Base-by-base conservation (phyloP, 495 filamentous ascomycete genomes). In the Umbilicaria muhlenbergii region DNA sequence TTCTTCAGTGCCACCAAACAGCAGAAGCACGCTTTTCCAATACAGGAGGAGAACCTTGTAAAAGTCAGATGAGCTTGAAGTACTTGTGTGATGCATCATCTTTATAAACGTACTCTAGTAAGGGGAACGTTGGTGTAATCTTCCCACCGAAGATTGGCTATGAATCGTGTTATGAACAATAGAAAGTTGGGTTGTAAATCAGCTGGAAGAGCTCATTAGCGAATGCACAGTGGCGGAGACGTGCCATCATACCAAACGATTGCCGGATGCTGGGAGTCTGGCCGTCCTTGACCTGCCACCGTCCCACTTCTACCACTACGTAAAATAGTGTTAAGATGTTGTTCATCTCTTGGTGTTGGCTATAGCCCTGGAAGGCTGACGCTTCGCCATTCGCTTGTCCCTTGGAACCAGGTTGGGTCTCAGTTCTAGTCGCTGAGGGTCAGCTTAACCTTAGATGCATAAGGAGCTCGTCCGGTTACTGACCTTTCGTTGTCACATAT, bases 11-110 rank as follows among this genome's bases (percentile, higher is more conserved):
- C 82, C 83, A 31, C 91, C 91, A 51, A 98, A 87, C 0, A 83
- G 66, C 8, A 95, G 71, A 15, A 98, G 68, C 10, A 92, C 69
- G 0, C 81, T 78, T 59, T 98, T 98, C 92, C 92, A 96, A 18
- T 86, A 75, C 14, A 94, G 61, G 4, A 93, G 67, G 35, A 94
- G 72, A 17, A 89, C 68, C 61, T 75, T 41, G 36, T 45, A 13
- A 43, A 43, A 35, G 46, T 56, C 48, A 45, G 54, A 46, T 15
- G 15, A 17, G 21, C 14, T 5, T 19, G 0, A 13, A 10, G 37
- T 12, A 12, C 12, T 8, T 7, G 12, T 4, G 28, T 18, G 21
- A 8, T 14, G 15, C 18, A 3, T 28, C 24, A 8, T 28, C 24
- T 28, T 28, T 6, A 28, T 10, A 28, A 38, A 44, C 48, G 13